These are phyloP conservation scores for Hypoxylon lienhwacheense DNA, from an alignment of 495 filamentous ascomycete genomes.

Conservation along the genomic window DNA sequence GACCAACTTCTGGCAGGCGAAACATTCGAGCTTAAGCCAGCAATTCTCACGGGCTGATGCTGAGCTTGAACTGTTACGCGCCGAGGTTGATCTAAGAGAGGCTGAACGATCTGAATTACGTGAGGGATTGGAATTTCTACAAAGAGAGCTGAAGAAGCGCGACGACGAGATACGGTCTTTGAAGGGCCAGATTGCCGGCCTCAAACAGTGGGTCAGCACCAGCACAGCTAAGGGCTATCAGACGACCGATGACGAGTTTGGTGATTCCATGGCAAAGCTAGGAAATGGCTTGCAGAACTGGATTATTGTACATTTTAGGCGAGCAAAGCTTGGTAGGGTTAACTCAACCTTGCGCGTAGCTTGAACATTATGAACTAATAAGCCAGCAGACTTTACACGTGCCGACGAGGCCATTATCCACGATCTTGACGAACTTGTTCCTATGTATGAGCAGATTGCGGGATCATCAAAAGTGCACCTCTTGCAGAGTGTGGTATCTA, in stretches of 20 bases:
- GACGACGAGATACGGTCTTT: slow-evolving; percentile 50
- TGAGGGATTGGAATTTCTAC: slow-evolving; percentile 45
- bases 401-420: slow-evolving; percentile 39
- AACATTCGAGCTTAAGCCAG: slow-evolving; percentile 47
- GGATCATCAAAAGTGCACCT: slow-evolving; percentile 54
- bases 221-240: slow-evolving; percentile 49
- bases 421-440: slow-evolving; percentile 50
- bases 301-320: slow-evolving; percentile 58
- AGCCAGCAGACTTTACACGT: slow-evolving; percentile 43
- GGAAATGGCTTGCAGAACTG: slow-evolving; percentile 62
- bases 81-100: slow-evolving; percentile 45
- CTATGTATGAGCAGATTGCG: slow-evolving; percentile 52
- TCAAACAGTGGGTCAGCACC: slow-evolving; percentile 60
- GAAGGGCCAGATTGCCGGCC: slow-evolving; percentile 51
- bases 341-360: neutral
- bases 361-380: slow-evolving; percentile 18
- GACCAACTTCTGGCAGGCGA: slow-evolving; percentile 52
- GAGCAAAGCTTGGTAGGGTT: slow-evolving; percentile 53
- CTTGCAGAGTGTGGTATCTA: slow-evolving; percentile 55
- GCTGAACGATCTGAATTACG: slow-evolving; percentile 45
- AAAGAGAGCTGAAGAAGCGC: slow-evolving; percentile 40
- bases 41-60: slow-evolving; percentile 46
- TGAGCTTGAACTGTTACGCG: slow-evolving; percentile 47
- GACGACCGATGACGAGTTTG: slow-evolving; percentile 59
- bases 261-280: slow-evolving; percentile 49